phyloP scores from a whole-genome alignment of 257 asterid genomes.

The Nicotiana sylvestris region DNA sequence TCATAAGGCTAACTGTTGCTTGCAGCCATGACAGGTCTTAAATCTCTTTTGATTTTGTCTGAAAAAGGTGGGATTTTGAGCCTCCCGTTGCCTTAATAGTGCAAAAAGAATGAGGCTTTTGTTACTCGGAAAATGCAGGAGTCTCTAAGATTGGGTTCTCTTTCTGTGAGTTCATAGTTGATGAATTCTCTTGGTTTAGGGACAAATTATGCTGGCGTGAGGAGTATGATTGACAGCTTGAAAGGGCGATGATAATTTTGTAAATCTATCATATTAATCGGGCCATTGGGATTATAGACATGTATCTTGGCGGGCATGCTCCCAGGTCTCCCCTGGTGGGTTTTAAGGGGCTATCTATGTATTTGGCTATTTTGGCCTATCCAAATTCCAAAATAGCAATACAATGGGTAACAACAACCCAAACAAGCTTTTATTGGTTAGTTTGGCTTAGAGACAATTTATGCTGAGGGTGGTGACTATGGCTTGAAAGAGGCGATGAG shows the following conservation, averaged over 20 bases:
- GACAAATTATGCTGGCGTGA: background rate
- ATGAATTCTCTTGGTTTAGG: background rate
- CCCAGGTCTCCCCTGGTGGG: background rate
- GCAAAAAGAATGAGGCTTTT: no score
- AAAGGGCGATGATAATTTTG: constrained; percentile 10
- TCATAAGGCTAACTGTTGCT: background rate
- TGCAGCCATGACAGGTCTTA: background rate
- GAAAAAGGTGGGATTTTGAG: background rate
- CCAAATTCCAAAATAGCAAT: no score
- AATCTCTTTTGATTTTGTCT: background rate
- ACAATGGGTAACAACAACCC: background rate
- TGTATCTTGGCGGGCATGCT: background rate
- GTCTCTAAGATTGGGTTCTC: background rate
- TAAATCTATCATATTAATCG: background rate
- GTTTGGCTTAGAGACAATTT: no score
- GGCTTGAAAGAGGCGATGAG: background rate
- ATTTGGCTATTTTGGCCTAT: no score
- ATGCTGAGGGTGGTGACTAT: no score
- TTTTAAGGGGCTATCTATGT: background rate
- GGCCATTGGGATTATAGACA: background rate
- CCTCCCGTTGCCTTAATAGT: no score
- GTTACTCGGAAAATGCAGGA: no score
- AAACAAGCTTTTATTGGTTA: no score
- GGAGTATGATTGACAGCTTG: background rate
- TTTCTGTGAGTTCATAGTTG: no score